Percentiles rank a stretch among this genome's conserved stretches.
Conservation (phyloP, 345 rosid species). For the Syzygium oleosum region DNA sequence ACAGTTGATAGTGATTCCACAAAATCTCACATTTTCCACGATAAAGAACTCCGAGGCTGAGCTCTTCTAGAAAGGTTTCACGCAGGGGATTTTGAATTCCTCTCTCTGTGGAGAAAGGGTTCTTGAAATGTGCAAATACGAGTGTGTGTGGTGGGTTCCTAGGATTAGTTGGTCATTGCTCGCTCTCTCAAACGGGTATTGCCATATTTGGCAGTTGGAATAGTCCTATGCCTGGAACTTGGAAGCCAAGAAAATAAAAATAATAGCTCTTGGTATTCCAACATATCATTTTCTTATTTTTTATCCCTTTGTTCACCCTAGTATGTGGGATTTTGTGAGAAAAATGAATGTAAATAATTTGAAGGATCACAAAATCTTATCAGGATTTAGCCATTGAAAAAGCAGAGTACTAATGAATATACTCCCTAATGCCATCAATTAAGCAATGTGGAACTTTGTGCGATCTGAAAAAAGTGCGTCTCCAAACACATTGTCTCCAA, state of each 20-base stretch:
- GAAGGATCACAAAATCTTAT: background rate
- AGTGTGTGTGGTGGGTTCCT: background rate
- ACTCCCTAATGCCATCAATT: background rate
- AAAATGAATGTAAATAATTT: background rate
- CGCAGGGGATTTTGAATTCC: background rate
- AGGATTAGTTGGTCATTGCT: background rate
- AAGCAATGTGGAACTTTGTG: background rate
- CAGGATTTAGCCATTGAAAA: background rate
- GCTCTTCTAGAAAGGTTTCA: too few species aligned
- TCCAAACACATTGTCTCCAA: background rate
- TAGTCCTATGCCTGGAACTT: background rate
- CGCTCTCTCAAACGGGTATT: background rate
- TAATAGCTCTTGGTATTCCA: background rate
- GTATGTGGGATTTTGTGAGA: background rate
- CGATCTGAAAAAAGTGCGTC: background rate
- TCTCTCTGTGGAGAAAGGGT: background rate
- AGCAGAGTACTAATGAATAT: background rate
- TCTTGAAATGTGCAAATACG: background rate
- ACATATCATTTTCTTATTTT: background rate
- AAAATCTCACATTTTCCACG: too few species aligned
- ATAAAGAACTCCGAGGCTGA: too few species aligned
- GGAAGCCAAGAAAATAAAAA: background rate
- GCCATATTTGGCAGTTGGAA: background rate
- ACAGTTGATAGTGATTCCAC: too few species aligned
- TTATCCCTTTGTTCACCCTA: background rate